These are phyloP conservation scores for Luvunga scandens DNA, from an alignment of 345 rosid species.

Conservation along the genomic window DNA sequence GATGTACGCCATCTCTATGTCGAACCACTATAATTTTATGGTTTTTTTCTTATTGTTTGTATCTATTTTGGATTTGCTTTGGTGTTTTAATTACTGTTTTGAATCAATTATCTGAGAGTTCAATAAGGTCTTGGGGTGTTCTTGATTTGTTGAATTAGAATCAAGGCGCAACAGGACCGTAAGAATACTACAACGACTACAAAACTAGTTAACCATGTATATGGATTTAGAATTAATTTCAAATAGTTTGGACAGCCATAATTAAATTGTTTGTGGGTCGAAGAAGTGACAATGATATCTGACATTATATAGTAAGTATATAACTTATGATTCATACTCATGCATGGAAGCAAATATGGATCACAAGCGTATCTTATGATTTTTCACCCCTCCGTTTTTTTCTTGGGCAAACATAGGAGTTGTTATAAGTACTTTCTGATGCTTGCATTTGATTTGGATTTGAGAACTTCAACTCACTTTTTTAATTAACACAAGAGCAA, in stretches of 20 bases:
- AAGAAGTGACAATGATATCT: not conserved
- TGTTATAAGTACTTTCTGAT: not conserved
- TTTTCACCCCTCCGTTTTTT: no score
- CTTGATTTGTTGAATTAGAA: no score
- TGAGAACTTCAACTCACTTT: not conserved
- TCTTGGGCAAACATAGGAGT: not conserved
- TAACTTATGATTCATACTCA: not conserved
- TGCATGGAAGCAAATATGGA: not conserved
- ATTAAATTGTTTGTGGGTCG: no score
- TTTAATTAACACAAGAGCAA: not conserved
- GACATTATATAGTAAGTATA: not conserved
- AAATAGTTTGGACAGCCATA: not conserved
- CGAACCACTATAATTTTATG: no score
- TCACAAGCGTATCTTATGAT: not conserved
- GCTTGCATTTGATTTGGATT: not conserved
- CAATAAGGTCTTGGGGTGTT: no score
- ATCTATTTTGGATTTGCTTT: no score
- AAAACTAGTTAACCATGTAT: not conserved
- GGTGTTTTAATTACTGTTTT: no score
- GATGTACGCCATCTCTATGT: no score
- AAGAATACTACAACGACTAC: not conserved
- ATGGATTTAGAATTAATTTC: not conserved
- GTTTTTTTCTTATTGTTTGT: no score
- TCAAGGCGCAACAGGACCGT: no score
- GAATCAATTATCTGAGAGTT: no score